phyloP scores from a whole-genome alignment of 805 yeast genomes.

The Hanseniaspora thailandica region DNA sequence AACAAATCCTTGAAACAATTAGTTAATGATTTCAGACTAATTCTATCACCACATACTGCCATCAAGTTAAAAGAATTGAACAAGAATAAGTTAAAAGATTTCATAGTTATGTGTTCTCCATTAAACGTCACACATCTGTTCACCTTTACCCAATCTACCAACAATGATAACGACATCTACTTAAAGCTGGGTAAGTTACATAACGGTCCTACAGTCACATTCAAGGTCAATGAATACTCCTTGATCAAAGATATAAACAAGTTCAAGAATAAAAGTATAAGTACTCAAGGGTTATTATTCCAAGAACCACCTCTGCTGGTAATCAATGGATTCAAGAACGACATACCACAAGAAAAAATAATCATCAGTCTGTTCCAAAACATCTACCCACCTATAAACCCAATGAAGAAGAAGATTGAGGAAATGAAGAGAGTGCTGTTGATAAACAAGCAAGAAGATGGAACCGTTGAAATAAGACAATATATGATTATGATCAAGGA shows the following conservation, averaged over 20 bases:
- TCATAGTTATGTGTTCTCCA: conserved; percentile 97
- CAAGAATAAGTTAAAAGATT: conserved; percentile 78
- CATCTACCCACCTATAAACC: conserved; percentile 89
- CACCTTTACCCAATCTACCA: conserved; percentile 70
- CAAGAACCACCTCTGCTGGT: conserved; percentile 77
- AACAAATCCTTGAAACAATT: conserved; percentile 76
- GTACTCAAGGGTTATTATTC: conserved; percentile 48
- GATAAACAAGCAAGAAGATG: conserved; percentile 64
- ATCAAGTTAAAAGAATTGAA: conserved; percentile 76
- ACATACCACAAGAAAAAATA: conserved; percentile 60
- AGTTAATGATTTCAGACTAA: conserved; percentile 72
- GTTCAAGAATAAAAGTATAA: conserved; percentile 65
- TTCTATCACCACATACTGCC: conserved; percentile 97
- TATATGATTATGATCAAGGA: conserved; percentile 76
- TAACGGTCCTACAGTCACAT: conserved; percentile 86
- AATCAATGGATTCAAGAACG: conserved; percentile 65
- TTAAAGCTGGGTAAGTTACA: conserved; percentile 80
- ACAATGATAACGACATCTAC: conserved; percentile 59
- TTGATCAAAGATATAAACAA: conserved; percentile 67
- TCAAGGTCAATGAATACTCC: conserved; percentile 65
- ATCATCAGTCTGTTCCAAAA: conserved; percentile 85
- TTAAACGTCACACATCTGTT: conserved; percentile 82
- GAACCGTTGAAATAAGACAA: conserved; percentile 74
- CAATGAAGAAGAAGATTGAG: conserved; percentile 61
- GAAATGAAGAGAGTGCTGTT: conserved; percentile 75